Base-by-base conservation (phyloP, 345 rosid genomes). In the Firmiana major region DNA sequence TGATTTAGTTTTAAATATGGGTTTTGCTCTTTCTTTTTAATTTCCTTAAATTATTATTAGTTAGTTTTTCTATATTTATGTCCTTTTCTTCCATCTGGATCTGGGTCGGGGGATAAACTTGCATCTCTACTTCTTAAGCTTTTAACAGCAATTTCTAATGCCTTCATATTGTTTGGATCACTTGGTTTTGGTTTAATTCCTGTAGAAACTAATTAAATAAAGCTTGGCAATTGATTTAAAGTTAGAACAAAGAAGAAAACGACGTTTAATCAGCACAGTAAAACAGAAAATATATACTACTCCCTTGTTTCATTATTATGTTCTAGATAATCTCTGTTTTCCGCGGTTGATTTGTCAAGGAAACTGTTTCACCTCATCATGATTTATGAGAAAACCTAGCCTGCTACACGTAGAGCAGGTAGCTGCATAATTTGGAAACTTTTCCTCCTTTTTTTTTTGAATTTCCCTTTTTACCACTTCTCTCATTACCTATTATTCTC, bases 11-110 rank as follows among this genome's bases (percentile, higher is more conserved):
- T 70, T 51, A 51, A 15, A 16, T 49, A 17, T 46, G 73, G 22
- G 73, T 48, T 70, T 48, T 26, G 7, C 62, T 48, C 57, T 36
- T 57, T 68, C 58, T 58, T 73, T 40, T 40, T 17, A 31, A n/a
- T n/a, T 31, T 57, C 6, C 40, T 13, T 54, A 38, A 3, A 34
- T 62, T n/a, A 73, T 24, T 31, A 31, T 31, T 31, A 31, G 34
- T 31, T 63, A 31, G 43, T 63, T 45, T 72, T 15, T 75, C 64
- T 17, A 28, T 51, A 9, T 10, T 24, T 63, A n/a, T 78, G 76
- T 72, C 76, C 73, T 77, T 80, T 79, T 60, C 72, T 67, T 76
- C 77, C 84, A 85, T 83, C 86, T 83, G 67, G 82, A 87, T 87
- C 88, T 81, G 79, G 77, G 82, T 69, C 69, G 76, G 59, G 75